Conservation (phyloP, 202 grass and related monocot species). For the Saccharum hybrid region DNA sequence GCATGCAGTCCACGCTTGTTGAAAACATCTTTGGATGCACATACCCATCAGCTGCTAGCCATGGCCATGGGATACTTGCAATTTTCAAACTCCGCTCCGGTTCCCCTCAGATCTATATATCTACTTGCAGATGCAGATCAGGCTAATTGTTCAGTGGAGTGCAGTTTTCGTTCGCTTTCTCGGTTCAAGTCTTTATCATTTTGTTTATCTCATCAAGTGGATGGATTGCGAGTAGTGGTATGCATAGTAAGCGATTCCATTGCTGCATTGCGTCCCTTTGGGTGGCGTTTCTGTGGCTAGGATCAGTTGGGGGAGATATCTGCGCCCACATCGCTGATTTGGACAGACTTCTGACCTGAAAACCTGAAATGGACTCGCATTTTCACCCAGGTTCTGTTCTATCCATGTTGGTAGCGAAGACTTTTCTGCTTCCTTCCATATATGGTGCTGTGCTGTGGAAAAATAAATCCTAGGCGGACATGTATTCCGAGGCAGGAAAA, state of each 20-base stretch:
- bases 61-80: slow-evolving; percentile 4
- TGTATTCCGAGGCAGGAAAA: no score
- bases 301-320: slow-evolving; percentile 24
- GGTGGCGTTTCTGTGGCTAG: slow-evolving; percentile 13
- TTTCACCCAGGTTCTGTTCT: background rate
- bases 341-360: slow-evolving; percentile 18
- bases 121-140: slow-evolving; percentile 5
- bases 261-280: background rate
- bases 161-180: slow-evolving; percentile 29
- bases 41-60: slow-evolving; percentile 27
- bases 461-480: no score
- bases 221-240: background rate
- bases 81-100: slow-evolving; percentile 16
- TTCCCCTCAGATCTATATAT: slow-evolving; percentile 7
- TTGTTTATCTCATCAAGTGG: background rate
- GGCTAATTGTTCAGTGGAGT: background rate
- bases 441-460: background rate
- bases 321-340: slow-evolving; percentile 9
- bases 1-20: slow-evolving; percentile 32
- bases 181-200: slow-evolving; percentile 1
- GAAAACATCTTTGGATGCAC: slow-evolving; percentile 33
- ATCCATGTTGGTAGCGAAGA: background rate
- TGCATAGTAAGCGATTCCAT: slow-evolving; percentile 15
- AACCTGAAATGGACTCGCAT: slow-evolving; percentile 12
- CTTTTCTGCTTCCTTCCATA: background rate